phyloP scores from a whole-genome alignment of 192 early-diverging fungal species.

The Chytriomyces hyalinus region DNA sequence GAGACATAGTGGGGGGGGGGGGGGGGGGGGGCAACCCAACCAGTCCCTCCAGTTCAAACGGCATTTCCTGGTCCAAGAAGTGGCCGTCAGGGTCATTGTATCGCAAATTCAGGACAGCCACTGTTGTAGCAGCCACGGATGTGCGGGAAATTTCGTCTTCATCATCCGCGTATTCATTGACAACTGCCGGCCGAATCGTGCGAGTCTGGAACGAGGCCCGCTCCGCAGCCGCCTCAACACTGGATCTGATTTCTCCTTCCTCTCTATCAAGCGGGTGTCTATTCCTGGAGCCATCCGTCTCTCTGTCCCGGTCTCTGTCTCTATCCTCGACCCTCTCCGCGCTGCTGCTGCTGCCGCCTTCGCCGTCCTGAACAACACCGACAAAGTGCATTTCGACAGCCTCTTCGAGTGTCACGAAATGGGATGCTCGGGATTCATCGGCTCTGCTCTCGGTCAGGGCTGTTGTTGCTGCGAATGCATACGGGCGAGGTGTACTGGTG shows the following conservation, averaged over 20 bases:
- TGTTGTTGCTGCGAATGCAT: neutral
- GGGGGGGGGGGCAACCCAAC: neutral
- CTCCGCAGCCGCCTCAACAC: neutral
- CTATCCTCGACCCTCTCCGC: neutral
- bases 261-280: neutral
- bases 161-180: neutral
- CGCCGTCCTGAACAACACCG: neutral
- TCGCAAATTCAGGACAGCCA: constrained; percentile 13
- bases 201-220: constrained; percentile 15
- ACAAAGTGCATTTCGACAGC: neutral
- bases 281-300: neutral
- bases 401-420: neutral
- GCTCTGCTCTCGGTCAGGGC: neutral
- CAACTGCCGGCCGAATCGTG: constrained; percentile 19
- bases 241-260: neutral
- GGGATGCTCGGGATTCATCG: neutral
- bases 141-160: neutral
- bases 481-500: neutral
- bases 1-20: neutral
- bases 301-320: neutral
- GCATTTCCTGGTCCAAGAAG: constrained; percentile 25
- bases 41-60: constrained; percentile 24
- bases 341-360: neutral
- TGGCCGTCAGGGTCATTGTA: neutral
- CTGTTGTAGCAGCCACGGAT: neutral